Conservation (phyloP, 2,329 filamentous ascomycete genomes). For the Paecilomyces dactylethromorphus region DNA sequence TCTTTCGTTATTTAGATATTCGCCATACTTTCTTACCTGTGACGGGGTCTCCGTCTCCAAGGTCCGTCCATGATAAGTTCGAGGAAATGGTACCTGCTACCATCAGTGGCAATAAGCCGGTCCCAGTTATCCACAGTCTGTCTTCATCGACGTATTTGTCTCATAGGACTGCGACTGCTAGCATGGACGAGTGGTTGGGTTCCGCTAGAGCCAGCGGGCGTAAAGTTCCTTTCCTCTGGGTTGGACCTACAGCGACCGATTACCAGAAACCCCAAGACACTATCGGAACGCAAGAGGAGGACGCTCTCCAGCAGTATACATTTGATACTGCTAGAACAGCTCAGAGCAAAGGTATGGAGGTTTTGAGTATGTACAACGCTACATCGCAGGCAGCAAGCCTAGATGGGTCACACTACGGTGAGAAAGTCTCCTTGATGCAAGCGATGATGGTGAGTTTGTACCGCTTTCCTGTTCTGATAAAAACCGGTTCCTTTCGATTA, state of each 20-base stretch:
- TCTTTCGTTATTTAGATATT: conserved; percentile 18
- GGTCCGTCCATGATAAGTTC: conserved; percentile 21
- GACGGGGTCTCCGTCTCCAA: conserved; percentile 22
- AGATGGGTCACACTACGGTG: conserved; percentile 33
- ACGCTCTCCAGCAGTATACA: conserved; percentile 34
- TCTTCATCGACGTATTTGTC: conserved; percentile 26
- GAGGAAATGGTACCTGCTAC: conserved; percentile 20
- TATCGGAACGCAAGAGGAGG: conserved; percentile 23
- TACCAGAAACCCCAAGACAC: conserved; percentile 23
- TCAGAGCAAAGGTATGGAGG: conserved; percentile 29
- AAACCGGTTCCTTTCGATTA: not conserved
- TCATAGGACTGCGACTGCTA: conserved; percentile 18
- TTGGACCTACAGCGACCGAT: conserved; percentile 34
- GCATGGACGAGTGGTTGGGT: conserved; percentile 35
- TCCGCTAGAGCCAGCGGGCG: conserved; percentile 27
- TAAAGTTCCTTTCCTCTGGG: conserved; percentile 37
- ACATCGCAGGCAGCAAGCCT: conserved; percentile 34
- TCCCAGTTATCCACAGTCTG: conserved; percentile 35
- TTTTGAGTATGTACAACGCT: conserved; percentile 38
- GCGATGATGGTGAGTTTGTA: conserved; percentile 34
- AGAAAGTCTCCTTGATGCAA: conserved; percentile 35
- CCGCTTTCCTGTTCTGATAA: not conserved
- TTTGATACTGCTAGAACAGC: conserved; percentile 27
- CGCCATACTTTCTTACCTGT: conserved; percentile 32
- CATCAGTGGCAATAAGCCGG: conserved; percentile 28